Conservation (phyloP, 139 green algal species). For the Coccomyxa sp. region DNA sequence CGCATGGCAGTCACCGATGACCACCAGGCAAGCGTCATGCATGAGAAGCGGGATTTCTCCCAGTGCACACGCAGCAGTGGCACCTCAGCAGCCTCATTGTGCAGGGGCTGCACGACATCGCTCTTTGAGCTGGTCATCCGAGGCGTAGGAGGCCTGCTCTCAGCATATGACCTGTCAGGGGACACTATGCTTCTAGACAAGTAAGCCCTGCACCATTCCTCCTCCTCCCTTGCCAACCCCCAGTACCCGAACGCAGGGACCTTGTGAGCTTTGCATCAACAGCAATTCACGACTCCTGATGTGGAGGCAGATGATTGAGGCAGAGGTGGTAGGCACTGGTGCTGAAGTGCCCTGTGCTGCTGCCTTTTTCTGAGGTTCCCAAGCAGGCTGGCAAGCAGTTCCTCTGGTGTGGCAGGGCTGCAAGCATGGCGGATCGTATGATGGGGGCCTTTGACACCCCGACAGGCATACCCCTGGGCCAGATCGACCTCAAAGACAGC, state of each 20-base stretch:
- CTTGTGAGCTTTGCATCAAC: no score
- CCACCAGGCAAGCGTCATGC: no score
- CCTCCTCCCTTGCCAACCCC: neutral
- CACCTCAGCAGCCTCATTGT: no score
- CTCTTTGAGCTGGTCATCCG: slow-evolving; percentile 67
- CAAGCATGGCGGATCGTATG: slow-evolving; percentile 49
- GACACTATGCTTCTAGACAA: slow-evolving; percentile 39
- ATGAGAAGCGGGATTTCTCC: no score
- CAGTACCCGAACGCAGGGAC: neutral
- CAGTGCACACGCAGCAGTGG: no score
- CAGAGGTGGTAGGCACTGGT: no score
- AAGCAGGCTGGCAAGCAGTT: neutral
- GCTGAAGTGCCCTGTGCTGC: no score
- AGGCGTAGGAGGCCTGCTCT: slow-evolving; percentile 55
- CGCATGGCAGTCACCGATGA: no score
- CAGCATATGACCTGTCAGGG: slow-evolving; percentile 57
- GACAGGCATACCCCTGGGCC: neutral
- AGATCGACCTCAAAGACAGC: neutral
- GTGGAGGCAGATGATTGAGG: neutral
- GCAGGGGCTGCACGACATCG: neutral
- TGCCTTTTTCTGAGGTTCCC: neutral
- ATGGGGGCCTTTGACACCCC: slow-evolving; percentile 64
- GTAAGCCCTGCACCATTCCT: neutral
- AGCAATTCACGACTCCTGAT: neutral
- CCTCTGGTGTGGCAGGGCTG: slow-evolving; percentile 5